Base-by-base conservation (phyloP, 768 basidiomycete species). In the Amanita pseudoporphyria region DNA sequence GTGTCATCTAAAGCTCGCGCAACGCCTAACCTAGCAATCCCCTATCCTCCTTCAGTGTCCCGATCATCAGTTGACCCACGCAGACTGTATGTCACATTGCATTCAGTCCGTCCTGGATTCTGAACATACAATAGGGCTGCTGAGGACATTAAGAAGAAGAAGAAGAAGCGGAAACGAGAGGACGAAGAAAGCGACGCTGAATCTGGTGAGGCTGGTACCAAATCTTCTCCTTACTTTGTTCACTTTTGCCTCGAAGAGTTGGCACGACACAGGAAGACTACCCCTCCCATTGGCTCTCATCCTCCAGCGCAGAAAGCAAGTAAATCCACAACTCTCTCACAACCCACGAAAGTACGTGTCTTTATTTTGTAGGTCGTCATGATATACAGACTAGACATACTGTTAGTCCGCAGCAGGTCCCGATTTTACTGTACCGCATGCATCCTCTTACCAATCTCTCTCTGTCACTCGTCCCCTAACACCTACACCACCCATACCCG, bases 131-230 rank as follows among this genome's bases (percentile, higher is more conserved):
- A 38, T 35, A 65, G 65, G 36, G 57, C 61, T 24, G 58, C 63
- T 9, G 76, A 80, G 10, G 84, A 85, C 41, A 53, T 70, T 24
- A 85, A 82, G 70, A 85, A 78, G 67, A 87, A 84, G 71, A 87
- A 86, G 69, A 87, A 88, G 68, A 90, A 89, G 61, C 84, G 87
- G 64, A 87, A 85, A 73, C 77, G 84, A 49, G 86, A 87, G 33
- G 70, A 74, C 7, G 79, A 77, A 33, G 81, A 80, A n/a, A 84
- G 82, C 55, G 87, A 88, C 54, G 63, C 69, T 28, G 86, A 88
- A 58, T 71, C 70, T 60, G 77, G 79, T 78, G 64, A 35, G 32
- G 18, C n/a, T 41, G 16, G 12, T 32, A 41, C 51, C 47, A 30
- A 9, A 18, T 18, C 6, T 46, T 22, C 10, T 16, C 24, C 26